Evolutionary conservation across 371 early-diverging fungal genomes (phyloP).

Genomic region (Lichtheimia corymbifera): DNA sequence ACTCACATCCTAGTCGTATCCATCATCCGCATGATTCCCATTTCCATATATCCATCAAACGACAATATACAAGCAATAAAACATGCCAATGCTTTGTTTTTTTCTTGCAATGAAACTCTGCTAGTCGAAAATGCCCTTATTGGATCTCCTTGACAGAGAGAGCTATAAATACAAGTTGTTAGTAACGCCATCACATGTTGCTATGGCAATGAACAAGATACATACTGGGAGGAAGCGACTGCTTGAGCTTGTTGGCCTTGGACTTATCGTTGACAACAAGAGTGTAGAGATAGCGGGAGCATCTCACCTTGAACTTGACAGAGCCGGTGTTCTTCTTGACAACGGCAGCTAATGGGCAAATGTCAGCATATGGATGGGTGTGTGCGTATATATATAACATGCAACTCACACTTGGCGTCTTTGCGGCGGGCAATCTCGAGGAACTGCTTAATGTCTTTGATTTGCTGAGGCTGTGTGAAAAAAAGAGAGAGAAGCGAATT

Average conservation of each 20-base stretch:
- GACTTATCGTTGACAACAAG: conserved; percentile 92
- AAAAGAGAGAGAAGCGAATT: background rate
- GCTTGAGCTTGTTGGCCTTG: conserved; percentile 96
- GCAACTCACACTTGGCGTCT: conserved; percentile 86
- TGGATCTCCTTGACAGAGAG: conserved; percentile 16
- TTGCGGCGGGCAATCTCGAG: conserved; percentile 94
- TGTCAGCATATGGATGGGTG: background rate
- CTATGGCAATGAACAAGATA: background rate
- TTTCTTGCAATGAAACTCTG: too few species aligned
- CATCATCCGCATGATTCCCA: too few species aligned
- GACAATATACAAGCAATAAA: too few species aligned
- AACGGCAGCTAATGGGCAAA: conserved; percentile 67
- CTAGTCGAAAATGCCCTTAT: conserved; percentile 4
- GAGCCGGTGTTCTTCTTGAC: conserved; percentile 96
- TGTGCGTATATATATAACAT: background rate
- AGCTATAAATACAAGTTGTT: conserved; percentile 5
- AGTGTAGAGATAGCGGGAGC: conserved; percentile 97
- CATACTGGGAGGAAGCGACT: conserved; percentile 87
- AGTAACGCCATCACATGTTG: background rate
- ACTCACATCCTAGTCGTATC: too few species aligned
- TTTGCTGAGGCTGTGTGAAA: conserved; percentile 87
- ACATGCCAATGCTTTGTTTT: too few species aligned
- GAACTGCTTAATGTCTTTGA: conserved; percentile 98
- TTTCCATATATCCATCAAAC: too few species aligned
- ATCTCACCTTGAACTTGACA: conserved; percentile 99